These are phyloP conservation scores for Tylopilus sp. DNA, from an alignment of 768 basidiomycete species.

Conservation along the genomic window DNA sequence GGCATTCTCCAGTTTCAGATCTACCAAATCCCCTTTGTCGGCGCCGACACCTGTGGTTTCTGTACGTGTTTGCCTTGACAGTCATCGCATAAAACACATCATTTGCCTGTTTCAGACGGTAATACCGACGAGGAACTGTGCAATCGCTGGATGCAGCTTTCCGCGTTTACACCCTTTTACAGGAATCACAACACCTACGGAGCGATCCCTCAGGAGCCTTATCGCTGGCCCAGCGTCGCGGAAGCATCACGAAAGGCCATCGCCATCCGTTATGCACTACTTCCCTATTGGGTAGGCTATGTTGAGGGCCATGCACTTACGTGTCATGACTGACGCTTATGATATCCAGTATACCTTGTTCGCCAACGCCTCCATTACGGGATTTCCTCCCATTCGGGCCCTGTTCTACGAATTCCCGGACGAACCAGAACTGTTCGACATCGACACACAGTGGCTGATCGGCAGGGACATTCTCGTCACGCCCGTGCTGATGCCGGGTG, in stretches of 20 bases:
- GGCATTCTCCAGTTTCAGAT: constrained; percentile 81
- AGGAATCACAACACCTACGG: constrained; percentile 53
- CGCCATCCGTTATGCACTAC: constrained; percentile 56
- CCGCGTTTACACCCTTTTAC: constrained; percentile 3
- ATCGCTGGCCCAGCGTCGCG: constrained; percentile 73
- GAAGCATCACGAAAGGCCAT: constrained; percentile 71
- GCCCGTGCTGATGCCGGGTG: constrained; percentile 67
- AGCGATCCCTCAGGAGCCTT: constrained; percentile 73
- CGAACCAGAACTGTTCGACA: constrained; percentile 56
- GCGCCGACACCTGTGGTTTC: constrained; percentile 55
- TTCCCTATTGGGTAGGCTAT: constrained; percentile 66
- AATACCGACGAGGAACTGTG: constrained; percentile 6
- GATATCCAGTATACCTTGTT: constrained; percentile 66
- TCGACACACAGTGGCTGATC: constrained; percentile 69
- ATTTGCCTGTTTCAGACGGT: constrained; percentile 5
- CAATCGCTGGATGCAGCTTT: constrained; percentile 4
- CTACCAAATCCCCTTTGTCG: constrained; percentile 78
- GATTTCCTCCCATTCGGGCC: constrained; percentile 68
- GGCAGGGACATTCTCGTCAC: constrained; percentile 71
- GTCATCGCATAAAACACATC: neutral
- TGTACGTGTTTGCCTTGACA: constrained; percentile 9
- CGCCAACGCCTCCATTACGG: constrained; percentile 55
- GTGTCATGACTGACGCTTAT: constrained; percentile 25
- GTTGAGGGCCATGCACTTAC: neutral
- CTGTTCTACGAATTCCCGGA: constrained; percentile 77